Evolutionary conservation across 1,284 basidiomycete genomes (phyloP), one percentile per base, ranked within the genome.

Genomic region (Cryptococcus floricola): DNA sequence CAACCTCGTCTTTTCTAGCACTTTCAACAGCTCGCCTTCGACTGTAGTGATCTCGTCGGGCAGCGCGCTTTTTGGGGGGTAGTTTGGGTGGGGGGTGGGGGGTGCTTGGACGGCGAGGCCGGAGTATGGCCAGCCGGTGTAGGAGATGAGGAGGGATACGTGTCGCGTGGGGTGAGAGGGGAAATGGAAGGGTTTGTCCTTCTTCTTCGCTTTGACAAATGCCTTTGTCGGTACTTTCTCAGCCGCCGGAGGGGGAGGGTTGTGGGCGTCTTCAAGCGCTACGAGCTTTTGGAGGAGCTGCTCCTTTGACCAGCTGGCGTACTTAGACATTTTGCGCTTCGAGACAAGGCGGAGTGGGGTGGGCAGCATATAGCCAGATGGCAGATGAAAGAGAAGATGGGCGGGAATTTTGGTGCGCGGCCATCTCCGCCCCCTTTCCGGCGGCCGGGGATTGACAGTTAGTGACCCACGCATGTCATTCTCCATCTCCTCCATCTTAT

Each of bases 141-240:
- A 98, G 64, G 87, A 87, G 69, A 97, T 91, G 64, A 91, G 88
- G 53, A 97, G 78, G 0, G 94, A 94, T 57, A 98, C 91, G 77
- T 97, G 97, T 56, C 90, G 86, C 42, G 82, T 82, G 2, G 88
- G 81, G 63, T 91, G 82, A 2, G 81, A 75, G n/a, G 82, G 74
- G 70, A 92, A 88, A 62, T 86, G 77, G 72, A 73, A 72, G 5
- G 62, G 58, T 41, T 64, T 66, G 48, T 53, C 50, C 50, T 63
- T 63, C 51, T 58, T 54, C 18, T 58, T 61, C 28, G 42, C 42
- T 19, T 56, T 52, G 39, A 49, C 42, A 10, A 41, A 56, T 44
- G 52, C 28, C 49, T 52, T 59, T 5, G 31, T 39, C 18, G 31
- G n/a, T 31, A 39, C 37, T 46, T 48, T 38, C 23, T 23, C 23